Percentiles rank a stretch among this genome's conserved stretches.
phyloP scores from a whole-genome alignment of 1,284 basidiomycete species.

The Ceratobasidium sp. region DNA sequence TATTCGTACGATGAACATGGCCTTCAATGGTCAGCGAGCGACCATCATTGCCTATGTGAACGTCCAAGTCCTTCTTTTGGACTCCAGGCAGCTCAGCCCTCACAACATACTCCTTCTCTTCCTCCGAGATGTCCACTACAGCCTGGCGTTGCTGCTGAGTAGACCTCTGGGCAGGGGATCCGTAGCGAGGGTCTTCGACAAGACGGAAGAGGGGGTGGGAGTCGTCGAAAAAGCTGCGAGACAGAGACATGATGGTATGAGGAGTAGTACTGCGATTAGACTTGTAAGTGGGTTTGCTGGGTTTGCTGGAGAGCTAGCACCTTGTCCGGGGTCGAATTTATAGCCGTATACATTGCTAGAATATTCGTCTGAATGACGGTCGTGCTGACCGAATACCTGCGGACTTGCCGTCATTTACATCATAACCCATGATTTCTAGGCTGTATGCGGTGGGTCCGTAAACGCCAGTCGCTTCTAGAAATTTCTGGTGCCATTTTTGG shows the following conservation, averaged over 20 bases:
- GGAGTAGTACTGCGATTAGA: conserved; percentile 6
- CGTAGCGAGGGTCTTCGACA: conserved; percentile 38
- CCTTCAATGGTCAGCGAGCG: conserved; percentile 43
- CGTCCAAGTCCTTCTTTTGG: conserved; percentile 43
- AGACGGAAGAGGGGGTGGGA: conserved; percentile 42
- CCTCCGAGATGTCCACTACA: conserved; percentile 40
- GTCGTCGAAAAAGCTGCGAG: conserved; percentile 40
- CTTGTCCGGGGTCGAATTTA: background rate
- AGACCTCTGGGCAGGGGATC: conserved; percentile 7
- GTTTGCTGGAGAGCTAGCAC: conserved; percentile 4
- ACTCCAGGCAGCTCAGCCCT: conserved; percentile 44
- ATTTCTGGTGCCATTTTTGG: conserved; percentile 14
- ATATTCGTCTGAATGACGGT: conserved; percentile 22
- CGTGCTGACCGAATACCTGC: background rate
- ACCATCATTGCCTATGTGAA: conserved; percentile 42
- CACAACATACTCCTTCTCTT: conserved; percentile 41
- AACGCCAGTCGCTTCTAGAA: conserved; percentile 39
- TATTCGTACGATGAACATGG: conserved; percentile 21
- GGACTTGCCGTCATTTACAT: background rate
- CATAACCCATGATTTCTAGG: background rate
- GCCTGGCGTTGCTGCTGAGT: conserved; percentile 31
- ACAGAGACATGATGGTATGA: conserved; percentile 39
- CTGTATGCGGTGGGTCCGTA: background rate
- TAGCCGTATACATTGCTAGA: conserved; percentile 7
- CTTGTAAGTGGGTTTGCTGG: background rate